phyloP scores from a whole-genome alignment of 2,329 filamentous ascomycete species.

The Stromatinia cepivora region DNA sequence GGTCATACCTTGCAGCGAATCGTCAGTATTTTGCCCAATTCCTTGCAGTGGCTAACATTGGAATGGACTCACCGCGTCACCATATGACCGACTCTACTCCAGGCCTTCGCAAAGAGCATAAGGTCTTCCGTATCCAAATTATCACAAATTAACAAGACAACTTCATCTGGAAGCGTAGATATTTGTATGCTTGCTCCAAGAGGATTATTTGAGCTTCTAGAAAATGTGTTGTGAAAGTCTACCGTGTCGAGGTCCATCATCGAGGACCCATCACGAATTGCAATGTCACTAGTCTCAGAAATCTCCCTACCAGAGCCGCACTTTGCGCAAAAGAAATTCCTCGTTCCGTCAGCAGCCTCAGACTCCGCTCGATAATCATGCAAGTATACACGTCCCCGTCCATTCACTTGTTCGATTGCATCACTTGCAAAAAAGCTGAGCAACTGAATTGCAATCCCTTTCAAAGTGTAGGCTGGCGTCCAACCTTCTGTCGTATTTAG shows the following conservation, averaged over 20 bases:
- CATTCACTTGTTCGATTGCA: slow-evolving; percentile 45
- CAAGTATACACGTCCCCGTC: slow-evolving; percentile 35
- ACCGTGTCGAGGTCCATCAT: not conserved
- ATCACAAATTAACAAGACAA: slow-evolving; percentile 44
- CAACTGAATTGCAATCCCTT: slow-evolving; percentile 52
- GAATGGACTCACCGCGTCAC: slow-evolving; percentile 16
- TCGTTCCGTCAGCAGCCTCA: not conserved
- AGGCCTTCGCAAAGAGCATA: slow-evolving; percentile 31
- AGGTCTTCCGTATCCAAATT: slow-evolving; percentile 37
- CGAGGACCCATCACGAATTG: not conserved
- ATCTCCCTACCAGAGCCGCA: not conserved
- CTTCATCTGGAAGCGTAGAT: slow-evolving; percentile 44
- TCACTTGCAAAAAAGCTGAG: slow-evolving; percentile 54
- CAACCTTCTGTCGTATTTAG: slow-evolving; percentile 47
- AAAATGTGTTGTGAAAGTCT: not conserved
- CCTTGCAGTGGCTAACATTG: not conserved
- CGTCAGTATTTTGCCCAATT: not conserved
- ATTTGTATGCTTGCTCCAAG: not conserved
- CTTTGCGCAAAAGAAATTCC: not conserved
- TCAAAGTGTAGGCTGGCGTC: slow-evolving; percentile 53
- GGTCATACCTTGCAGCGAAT: slow-evolving; percentile 22
- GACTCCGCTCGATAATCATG: slow-evolving; percentile 30
- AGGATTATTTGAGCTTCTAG: not conserved
- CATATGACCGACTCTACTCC: slow-evolving; percentile 27
- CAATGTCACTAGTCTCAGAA: too few species aligned